These are phyloP conservation scores for Hypoxylon fragiforme DNA, from an alignment of 495 filamentous ascomycete species.

Conservation along the genomic window DNA sequence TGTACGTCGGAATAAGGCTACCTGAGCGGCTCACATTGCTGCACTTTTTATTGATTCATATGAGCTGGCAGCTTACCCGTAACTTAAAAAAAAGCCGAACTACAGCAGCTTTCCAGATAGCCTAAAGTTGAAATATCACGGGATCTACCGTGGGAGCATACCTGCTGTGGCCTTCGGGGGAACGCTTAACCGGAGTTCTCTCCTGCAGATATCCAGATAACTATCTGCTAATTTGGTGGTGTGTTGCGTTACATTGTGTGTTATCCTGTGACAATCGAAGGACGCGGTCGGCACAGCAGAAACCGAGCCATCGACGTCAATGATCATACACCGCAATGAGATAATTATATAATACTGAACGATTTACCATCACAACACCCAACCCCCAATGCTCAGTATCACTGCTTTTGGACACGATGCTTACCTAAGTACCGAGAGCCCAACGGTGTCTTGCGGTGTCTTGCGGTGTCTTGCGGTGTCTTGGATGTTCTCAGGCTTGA, in stretches of 20 bases:
- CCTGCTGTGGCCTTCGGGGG: conserved; percentile 6
- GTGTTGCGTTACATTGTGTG: conserved; percentile 5
- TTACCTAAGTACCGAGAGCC: too few species aligned
- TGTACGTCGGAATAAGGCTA: conserved; percentile 29
- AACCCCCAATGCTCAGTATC: too few species aligned
- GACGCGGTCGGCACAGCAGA: background rate
- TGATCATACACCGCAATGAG: background rate
- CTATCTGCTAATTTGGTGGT: background rate
- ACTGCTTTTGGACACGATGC: too few species aligned
- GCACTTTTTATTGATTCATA: conserved; percentile 14
- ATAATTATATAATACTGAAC: background rate
- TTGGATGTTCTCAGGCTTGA: too few species aligned
- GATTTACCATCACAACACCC: too few species aligned
- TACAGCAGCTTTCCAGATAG: conserved; percentile 22
- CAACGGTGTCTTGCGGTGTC: too few species aligned
- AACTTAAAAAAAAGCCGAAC: conserved; percentile 25
- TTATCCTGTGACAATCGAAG: background rate
- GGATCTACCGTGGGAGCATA: conserved; percentile 19
- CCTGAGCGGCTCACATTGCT: conserved; percentile 14
- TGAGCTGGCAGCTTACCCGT: conserved; percentile 25
- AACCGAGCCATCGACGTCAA: background rate
- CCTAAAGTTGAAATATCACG: conserved; percentile 27
- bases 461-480: too few species aligned
- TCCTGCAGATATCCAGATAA: background rate
- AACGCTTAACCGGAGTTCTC: conserved; percentile 8